phyloP scores from a whole-genome alignment of 2,329 filamentous ascomycete genomes.

The Mycogone perniciosa region DNA sequence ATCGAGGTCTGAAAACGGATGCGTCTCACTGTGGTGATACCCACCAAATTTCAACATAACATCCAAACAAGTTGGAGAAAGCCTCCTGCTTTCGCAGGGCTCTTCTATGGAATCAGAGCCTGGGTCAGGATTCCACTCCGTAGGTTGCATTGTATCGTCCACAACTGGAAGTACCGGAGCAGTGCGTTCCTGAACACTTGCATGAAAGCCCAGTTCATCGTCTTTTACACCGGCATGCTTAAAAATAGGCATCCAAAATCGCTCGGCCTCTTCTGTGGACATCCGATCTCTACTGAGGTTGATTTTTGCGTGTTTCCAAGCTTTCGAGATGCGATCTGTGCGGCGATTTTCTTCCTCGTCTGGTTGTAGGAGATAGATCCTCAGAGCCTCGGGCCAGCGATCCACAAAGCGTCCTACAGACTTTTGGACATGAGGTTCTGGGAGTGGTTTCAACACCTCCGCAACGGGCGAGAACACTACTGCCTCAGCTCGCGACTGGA shows the following conservation, averaged over 20 bases:
- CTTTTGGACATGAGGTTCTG: not conserved
- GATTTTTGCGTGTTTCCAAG: slow-evolving; percentile 4
- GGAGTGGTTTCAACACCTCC: not conserved
- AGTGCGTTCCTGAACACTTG: not conserved
- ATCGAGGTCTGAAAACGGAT: no score
- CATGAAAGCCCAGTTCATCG: slow-evolving; percentile 1
- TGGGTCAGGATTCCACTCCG: slow-evolving; percentile 8
- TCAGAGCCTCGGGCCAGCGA: slow-evolving; percentile 2
- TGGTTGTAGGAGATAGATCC: not conserved
- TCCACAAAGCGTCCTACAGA: slow-evolving; percentile 2
- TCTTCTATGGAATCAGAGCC: not conserved
- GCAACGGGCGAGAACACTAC: not conserved
- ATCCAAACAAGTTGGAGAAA: slow-evolving; percentile 2
- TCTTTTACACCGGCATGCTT: not conserved
- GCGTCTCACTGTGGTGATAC: no score
- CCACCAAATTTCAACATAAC: not conserved
- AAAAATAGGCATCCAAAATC: slow-evolving; percentile 6
- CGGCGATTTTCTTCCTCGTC: not conserved
- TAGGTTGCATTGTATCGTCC: not conserved
- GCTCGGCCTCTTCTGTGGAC: slow-evolving; percentile 4
- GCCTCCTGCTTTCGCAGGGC: not conserved
- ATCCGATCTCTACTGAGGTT: slow-evolving; percentile 4
- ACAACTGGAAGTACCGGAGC: not conserved
- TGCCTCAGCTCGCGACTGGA: not conserved
- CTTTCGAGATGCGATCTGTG: not conserved